phyloP scores from a whole-genome alignment of 306 rosid genomes.

The Corylus americana region DNA sequence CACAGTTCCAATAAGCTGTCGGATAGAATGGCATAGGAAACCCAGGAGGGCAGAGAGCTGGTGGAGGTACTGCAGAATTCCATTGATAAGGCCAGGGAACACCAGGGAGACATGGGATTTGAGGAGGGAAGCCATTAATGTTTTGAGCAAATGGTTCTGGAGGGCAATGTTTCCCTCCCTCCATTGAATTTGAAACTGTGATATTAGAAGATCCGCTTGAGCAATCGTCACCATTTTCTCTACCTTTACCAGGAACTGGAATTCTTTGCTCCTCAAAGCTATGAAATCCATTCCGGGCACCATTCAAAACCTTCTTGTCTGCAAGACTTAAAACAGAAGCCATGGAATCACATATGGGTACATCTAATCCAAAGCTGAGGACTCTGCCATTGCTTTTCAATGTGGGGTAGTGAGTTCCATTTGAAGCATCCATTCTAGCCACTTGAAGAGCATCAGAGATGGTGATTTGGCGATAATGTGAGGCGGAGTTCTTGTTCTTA shows the following conservation, averaged over 20 bases:
- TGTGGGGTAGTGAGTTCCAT: conserved; percentile 43
- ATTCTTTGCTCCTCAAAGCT: conserved; percentile 40
- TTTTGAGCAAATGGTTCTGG: conserved; percentile 39
- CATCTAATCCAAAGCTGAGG: conserved; percentile 68
- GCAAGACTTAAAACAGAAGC: conserved; percentile 51
- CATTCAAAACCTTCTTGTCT: conserved; percentile 49
- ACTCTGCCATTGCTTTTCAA: conserved; percentile 59
- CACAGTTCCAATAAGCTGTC: conserved; percentile 67
- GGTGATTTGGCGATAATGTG: conserved; percentile 58
- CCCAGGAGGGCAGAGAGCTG: conserved; percentile 65
- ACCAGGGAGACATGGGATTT: conserved; percentile 63
- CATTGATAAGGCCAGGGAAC: conserved; percentile 88
- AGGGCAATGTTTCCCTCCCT: conserved; percentile 37
- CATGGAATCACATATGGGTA: conserved; percentile 63
- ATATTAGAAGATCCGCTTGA: conserved; percentile 50
- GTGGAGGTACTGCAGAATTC: conserved; percentile 61
- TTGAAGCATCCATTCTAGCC: conserved; percentile 56
- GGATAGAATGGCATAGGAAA: conserved; percentile 68
- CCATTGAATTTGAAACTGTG: conserved; percentile 49
- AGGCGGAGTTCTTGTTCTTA: conserved; percentile 75
- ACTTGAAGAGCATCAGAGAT: conserved; percentile 80
- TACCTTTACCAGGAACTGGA: conserved; percentile 37
- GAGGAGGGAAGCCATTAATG: conserved; percentile 54
- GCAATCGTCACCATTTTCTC: conserved; percentile 59
- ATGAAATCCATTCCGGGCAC: conserved; percentile 47